phyloP scores from a whole-genome alignment of 2,329 filamentous ascomycete genomes.

The Trichoderma sp. region DNA sequence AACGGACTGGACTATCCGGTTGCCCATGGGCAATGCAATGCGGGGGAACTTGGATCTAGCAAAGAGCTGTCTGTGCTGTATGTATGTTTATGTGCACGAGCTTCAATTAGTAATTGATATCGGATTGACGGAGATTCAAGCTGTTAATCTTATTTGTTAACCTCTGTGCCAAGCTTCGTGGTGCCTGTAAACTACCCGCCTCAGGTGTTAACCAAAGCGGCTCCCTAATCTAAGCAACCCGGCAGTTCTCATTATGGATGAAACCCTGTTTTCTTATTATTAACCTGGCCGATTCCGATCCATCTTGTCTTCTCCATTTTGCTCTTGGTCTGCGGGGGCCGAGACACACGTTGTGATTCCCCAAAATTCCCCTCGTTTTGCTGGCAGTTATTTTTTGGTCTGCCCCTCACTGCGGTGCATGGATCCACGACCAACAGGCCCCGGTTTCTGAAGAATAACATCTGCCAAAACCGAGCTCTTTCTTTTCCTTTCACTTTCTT shows the following conservation, averaged over 20 bases:
- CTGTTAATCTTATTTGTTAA: not conserved
- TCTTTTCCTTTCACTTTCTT: not conserved
- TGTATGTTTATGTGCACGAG: not conserved
- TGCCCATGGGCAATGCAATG: not conserved
- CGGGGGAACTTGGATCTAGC: not conserved
- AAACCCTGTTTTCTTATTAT: not conserved
- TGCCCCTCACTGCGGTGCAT: not conserved
- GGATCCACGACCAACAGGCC: not conserved
- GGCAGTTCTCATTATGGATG: not conserved
- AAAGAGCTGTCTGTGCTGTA: not conserved
- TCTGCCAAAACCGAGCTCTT: not conserved
- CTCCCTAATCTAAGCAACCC: not conserved
- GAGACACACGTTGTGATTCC: slow-evolving; percentile 5
- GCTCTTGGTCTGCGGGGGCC: not conserved
- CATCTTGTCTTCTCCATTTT: not conserved
- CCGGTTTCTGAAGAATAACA: not conserved
- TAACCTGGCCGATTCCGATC: not conserved
- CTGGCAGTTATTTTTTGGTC: not conserved
- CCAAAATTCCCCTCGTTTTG: not conserved
- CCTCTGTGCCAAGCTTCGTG: not conserved
- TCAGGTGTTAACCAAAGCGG: too few relatives aligned
- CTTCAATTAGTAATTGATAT: not conserved
- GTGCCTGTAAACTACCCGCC: not conserved
- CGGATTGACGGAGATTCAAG: not conserved
- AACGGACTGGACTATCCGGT: not conserved